These are phyloP conservation scores for Clarireedia paspali DNA, from an alignment of 2,329 filamentous ascomycete species.

Conservation along the genomic window DNA sequence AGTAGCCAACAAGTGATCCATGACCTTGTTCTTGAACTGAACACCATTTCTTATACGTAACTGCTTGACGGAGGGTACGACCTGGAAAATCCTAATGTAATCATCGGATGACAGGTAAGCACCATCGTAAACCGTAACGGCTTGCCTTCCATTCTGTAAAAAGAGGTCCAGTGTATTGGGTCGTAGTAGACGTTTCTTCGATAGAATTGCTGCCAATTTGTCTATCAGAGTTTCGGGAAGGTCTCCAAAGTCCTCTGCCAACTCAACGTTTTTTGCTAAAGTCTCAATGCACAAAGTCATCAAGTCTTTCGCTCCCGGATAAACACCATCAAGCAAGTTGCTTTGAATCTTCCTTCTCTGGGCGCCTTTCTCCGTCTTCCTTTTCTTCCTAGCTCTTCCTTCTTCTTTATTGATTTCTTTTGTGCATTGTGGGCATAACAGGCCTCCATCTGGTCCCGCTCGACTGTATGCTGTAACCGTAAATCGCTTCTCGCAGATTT, in stretches of 20 bases:
- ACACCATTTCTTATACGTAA: slow-evolving; percentile 79
- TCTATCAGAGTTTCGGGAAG: slow-evolving; percentile 48
- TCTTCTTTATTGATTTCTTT: slow-evolving; percentile 63
- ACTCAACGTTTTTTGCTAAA: slow-evolving; percentile 52
- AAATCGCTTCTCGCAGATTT: slow-evolving; percentile 77
- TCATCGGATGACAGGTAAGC: slow-evolving; percentile 66
- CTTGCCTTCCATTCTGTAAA: slow-evolving; percentile 42
- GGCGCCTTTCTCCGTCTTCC: slow-evolving; percentile 43
- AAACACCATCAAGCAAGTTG: slow-evolving; percentile 71
- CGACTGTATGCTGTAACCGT: slow-evolving; percentile 88
- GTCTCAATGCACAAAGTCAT: slow-evolving; percentile 57
- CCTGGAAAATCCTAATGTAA: slow-evolving; percentile 72
- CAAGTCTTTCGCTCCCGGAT: slow-evolving; percentile 58
- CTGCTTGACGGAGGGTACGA: slow-evolving; percentile 58
- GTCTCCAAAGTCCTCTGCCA: slow-evolving; percentile 55
- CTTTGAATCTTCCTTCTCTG: slow-evolving; percentile 73
- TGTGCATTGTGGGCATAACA: slow-evolving; percentile 79
- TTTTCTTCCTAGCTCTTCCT: slow-evolving; percentile 49
- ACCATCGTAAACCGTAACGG: slow-evolving; percentile 49
- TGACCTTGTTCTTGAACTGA: slow-evolving; percentile 78
- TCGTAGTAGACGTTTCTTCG: slow-evolving; percentile 50
- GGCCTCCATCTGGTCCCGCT: slow-evolving; percentile 70
- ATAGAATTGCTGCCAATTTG: slow-evolving; percentile 51
- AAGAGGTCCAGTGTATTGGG: slow-evolving; percentile 50
- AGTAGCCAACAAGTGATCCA: slow-evolving; percentile 73